Base-by-base conservation (phyloP, 2,329 filamentous ascomycete genomes). In the Trichocomaceae sp. region DNA sequence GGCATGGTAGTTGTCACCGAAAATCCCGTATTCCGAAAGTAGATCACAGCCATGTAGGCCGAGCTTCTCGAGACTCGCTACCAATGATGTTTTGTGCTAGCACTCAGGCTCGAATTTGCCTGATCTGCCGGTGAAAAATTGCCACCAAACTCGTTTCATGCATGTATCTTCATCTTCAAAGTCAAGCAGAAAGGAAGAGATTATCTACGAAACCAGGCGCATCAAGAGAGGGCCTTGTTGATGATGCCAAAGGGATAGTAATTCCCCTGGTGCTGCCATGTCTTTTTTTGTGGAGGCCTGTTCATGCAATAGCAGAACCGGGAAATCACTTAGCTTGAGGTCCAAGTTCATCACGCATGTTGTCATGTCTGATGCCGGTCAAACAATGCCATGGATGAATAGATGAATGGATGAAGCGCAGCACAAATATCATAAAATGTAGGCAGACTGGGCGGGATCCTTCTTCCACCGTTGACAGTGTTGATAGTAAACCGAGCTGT, bases 161-260 rank as follows among this genome's bases (percentile, higher is more conserved):
- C 23, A 26, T 26, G 29, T 20, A 20, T 42, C 23, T 53, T 41
- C 29, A 20, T 42, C 23, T 53, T 31, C 5, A 29, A 10, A 19
- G 31, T 46, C 15, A 20, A 41, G n/a, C 35, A 31, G n/a, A n/a
- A 47, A 12, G 35, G n/a, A 17, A 29, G 20, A 23, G 12, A 35
- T 35, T 56, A 56, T 56, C 54, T 56, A 56, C 54, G 29, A 47
- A 44, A 31, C 45, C 42, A n/a, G 52, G 52, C 29, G 17, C 12
- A 41, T 53, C 44, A 33, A 37, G 19, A 9, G 37, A 44, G 23
- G 23, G 33, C 6, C 23, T 49, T 35, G 20, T 47, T n/a, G 10
- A 52, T 45, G 45, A 49, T 45, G 49, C 29, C 45, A 22, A 48
- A 31, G 15, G 37, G 26, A 39, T 33, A 33, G 35, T 48, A 33